phyloP scores from a whole-genome alignment of 2,329 filamentous ascomycete genomes.

The Verruconis gallopava region DNA sequence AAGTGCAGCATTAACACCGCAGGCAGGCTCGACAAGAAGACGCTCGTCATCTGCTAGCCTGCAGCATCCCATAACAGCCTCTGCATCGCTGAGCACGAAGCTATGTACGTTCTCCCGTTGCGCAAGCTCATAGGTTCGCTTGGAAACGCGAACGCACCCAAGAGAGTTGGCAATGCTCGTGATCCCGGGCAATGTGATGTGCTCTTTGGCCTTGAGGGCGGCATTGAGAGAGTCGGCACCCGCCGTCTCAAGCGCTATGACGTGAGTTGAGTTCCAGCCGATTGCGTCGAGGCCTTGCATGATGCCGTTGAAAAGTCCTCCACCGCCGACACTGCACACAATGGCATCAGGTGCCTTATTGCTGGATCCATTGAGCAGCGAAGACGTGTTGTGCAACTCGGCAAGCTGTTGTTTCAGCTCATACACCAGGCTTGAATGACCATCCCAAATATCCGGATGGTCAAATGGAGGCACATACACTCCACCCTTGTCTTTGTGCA shows the following conservation, averaged over 20 bases:
- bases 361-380: constrained; percentile 9
- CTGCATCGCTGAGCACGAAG: constrained; percentile 56
- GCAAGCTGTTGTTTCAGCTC: constrained; percentile 32
- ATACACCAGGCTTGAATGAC: constrained; percentile 46
- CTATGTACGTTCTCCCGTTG: constrained; percentile 41
- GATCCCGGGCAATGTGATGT: constrained; percentile 56
- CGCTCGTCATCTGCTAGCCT: constrained; percentile 71
- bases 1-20: constrained; percentile 64
- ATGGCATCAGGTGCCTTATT: constrained; percentile 49
- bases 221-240: constrained; percentile 59
- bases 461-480: constrained; percentile 62
- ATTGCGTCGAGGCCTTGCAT: constrained; percentile 51
- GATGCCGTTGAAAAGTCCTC: constrained; percentile 61
- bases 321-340: constrained; percentile 60
- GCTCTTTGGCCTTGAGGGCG: constrained; percentile 41
- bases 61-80: constrained; percentile 66
- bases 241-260: constrained; percentile 63
- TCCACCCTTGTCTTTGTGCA: constrained; percentile 37
- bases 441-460: constrained; percentile 54
- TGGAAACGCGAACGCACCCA: constrained; percentile 59
- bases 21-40: constrained; percentile 70
- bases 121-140: constrained; percentile 53
- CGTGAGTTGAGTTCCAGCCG: constrained; percentile 26
- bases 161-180: constrained; percentile 64
- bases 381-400: constrained; percentile 11